These are phyloP conservation scores for Auricularia sp. DNA, from an alignment of 768 basidiomycete species.

Conservation along the genomic window DNA sequence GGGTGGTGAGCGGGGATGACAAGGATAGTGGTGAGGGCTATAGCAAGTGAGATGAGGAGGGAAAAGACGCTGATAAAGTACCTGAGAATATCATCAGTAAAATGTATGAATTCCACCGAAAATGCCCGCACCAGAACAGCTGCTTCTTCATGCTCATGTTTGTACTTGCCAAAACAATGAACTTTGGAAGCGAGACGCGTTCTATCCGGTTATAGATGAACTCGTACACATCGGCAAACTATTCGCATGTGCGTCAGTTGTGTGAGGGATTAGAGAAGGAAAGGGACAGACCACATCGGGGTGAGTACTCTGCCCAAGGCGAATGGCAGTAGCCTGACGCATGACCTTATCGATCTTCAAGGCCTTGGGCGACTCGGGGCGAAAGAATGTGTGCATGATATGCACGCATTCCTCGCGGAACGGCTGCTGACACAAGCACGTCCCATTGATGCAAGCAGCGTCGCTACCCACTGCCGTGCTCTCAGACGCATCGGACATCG, in stretches of 20 bases:
- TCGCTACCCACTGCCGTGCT: not conserved
- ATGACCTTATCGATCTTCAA: slow-evolving; percentile 16
- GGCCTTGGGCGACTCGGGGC: slow-evolving; percentile 14
- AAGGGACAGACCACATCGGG: slow-evolving; percentile 25
- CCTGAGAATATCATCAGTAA: not conserved
- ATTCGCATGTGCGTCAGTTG: not conserved
- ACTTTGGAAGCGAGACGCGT: slow-evolving; percentile 21
- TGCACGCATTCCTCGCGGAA: slow-evolving; percentile 20
- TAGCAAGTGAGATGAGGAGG: slow-evolving; percentile 18
- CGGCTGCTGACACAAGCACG: slow-evolving; percentile 10
- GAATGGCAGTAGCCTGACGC: slow-evolving; percentile 21
- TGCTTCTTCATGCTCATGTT: slow-evolving; percentile 31
- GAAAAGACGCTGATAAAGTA: slow-evolving; percentile 17
- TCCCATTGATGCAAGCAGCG: not conserved
- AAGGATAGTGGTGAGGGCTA: slow-evolving; percentile 21
- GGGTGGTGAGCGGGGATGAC: slow-evolving; percentile 18
- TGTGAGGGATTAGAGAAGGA: not conserved
- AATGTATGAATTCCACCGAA: not conserved
- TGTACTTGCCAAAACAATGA: slow-evolving; percentile 22
- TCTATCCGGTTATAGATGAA: slow-evolving; percentile 25
- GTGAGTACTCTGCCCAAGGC: slow-evolving; percentile 24
- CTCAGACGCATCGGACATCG: not conserved
- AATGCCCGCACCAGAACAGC: slow-evolving; percentile 21
- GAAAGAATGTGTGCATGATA: slow-evolving; percentile 18
- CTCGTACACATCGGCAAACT: slow-evolving; percentile 29